Base-by-base conservation (phyloP, 352 stramenopile genomes). In the Globisporangium nagaii region DNA sequence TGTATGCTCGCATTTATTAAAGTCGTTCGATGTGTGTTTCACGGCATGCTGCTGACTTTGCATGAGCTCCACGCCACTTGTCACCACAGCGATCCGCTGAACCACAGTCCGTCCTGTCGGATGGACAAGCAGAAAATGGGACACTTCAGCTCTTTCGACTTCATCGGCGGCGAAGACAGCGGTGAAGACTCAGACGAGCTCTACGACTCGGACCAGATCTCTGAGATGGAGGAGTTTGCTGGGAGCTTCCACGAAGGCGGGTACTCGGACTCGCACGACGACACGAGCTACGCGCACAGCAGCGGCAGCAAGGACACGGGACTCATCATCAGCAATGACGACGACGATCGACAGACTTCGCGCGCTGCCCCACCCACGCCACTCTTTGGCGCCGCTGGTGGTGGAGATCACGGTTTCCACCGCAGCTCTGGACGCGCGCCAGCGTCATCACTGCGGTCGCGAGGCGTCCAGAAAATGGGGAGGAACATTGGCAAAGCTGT, bases 101-200 rank as follows among this genome's bases (percentile, higher is more conserved):
- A 90, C 56, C 77, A 71, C 65, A 93, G 83, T 57, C 79, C 79
- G 2, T 89, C 80, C 13, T 88, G 64, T 32, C 73, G 73, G 17
- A 63, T 72, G 31, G 73, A 77, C 19, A 61, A 74, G 25, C 68
- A 61, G 9, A 78, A 75, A 22, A 36, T 48, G 7, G 50, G 34
- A 4, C 56, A 67, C 10, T 77, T 84, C 43, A 75, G 68, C 20
- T 88, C 77, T n/a, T 93, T 92, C 36, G 84, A 91, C 45, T 92
- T 91, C 31, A 75, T 93, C 35, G 81, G 81, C 4, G 84, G 84
- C 7, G 83, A 89, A 72, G 79, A 93, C 51, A 93, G 84, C 45
- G 79, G 84, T 0, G 80, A 93, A 35, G 75, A 86, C 45, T 90
- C 79, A 17, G 79, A 90, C 50, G 79, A 83, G 10, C 47, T 80